Evolutionary conservation across 2,329 filamentous ascomycete species (phyloP), one percentile per base, ranked within the genome.

Genomic region (Xylariaceae sp.): DNA sequence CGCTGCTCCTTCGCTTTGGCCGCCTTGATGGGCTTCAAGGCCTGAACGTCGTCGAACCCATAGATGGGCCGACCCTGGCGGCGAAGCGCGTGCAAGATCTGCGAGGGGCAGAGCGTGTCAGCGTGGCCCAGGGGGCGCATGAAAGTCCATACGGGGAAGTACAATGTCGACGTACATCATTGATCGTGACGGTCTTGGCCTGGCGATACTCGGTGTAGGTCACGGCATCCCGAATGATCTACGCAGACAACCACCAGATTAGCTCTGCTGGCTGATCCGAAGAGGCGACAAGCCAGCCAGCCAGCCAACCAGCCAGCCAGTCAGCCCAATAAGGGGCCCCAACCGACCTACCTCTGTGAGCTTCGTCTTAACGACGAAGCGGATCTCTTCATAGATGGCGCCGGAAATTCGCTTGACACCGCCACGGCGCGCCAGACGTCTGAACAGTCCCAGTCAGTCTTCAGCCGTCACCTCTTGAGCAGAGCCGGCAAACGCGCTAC

Each of bases 321-420:
- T n/a, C n/a, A n/a, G n/a, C n/a, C n/a, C n/a, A n/a, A n/a, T n/a
- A n/a, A n/a, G n/a, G n/a, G n/a, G n/a, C n/a, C n/a, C n/a, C n/a
- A n/a, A n/a, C n/a, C n/a, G n/a, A 34, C 59, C 21, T 60, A 79
- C 75, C 18, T 43, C 42, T 5, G 59, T 44, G 0, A 89, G 57
- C 1, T 67, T 61, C 0, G 46, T 39, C 15, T 67, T 73, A 2
- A 89, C 33, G 0, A 65, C 73, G 0, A 4, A 13, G 0, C 84
- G 64, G 0, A 68, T 55, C 0, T 83, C 78, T 0, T 77, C 65
- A 47, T 89, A 89, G 3, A 88, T 79, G 0, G 29, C 43, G 0
- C 52, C 70, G 0, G 77, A 80, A 7, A 89, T 86, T 0, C 83
- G 67, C 52, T 88, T 88, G 1, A 90, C 79, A 0, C 84, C 84